Base-by-base conservation (phyloP, 2,329 filamentous ascomycete species). In the Pseudogymnoascus sp. region DNA sequence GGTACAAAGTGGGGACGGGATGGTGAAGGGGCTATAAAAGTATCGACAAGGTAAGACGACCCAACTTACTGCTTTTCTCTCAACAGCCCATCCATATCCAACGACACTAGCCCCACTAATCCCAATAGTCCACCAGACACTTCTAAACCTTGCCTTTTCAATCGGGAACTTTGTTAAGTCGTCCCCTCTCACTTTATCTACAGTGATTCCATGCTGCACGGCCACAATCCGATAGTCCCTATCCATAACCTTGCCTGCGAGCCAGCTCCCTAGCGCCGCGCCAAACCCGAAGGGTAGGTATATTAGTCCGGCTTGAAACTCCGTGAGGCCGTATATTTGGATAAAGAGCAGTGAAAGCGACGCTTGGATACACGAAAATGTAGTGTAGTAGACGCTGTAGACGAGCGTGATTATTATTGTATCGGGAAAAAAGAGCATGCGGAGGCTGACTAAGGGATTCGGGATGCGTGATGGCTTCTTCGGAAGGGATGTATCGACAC, bases 141-240 rank as follows among this genome's bases (percentile, higher is more conserved):
- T 2, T 61, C 60, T 12, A 65, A 64, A 22, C 18, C 63, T 25
- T 2, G 59, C 59, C 8, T 20, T n/a, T 18, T 63, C 63, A 16
- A 63, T 61, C 1, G 63, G 63, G 16, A 64, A 63, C n/a, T 6
- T 70, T 4, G 68, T 67, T 16, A 85, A 70, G 62, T 82, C 77
- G 61, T 79, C 75, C n/a, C 78, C 73, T 57, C 75, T 74, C 47
- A 74, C 77, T 63, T 72, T 75, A 50, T 74, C 74, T 50, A 81
- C 74, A 1, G 71, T 62, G 9, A 82, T 70, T 7, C 76, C 76
- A 1, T 77, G 68, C 5, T 72, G 70, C 9, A 69, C 69, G 3
- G 81, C 81, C 41, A 78, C 74, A 8, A 79, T 74, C 1, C 75
- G 73, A 67, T 81, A 86, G 65, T 82, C 84, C 71, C 76, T 77